Percentiles rank a stretch among this genome's conserved stretches.
These are phyloP conservation scores for Hypoxylon perforatum DNA, from an alignment of 495 filamentous ascomycete genomes.

Conservation along the genomic window DNA sequence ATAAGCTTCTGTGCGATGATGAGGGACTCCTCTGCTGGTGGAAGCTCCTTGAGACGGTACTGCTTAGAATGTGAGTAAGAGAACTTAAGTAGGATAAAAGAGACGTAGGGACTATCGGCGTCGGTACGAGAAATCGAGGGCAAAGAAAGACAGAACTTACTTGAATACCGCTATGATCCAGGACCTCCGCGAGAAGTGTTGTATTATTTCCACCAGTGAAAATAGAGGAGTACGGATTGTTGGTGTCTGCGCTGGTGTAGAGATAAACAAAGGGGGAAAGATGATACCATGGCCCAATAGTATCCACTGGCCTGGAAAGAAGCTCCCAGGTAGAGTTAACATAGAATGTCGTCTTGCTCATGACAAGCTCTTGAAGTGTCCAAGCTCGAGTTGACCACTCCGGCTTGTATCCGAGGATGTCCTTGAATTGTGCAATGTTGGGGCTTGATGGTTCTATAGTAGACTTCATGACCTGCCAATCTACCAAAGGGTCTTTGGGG, in stretches of 20 bases:
- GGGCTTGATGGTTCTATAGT: conserved; percentile 1
- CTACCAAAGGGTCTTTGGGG: conserved; percentile 26
- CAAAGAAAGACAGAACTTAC: conserved; percentile 6
- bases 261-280: conserved; percentile 50
- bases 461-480: conserved; percentile 16
- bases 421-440: conserved; percentile 38
- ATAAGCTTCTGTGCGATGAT: conserved; percentile 44
- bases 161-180: conserved; percentile 12
- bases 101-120: not conserved
- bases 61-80: conserved; percentile 1
- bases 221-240: conserved; percentile 27
- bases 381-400: conserved; percentile 58
- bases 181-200: not conserved
- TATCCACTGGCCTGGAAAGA: conserved; percentile 51
- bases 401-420: conserved; percentile 34
- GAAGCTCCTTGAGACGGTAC: conserved; percentile 1
- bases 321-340: conserved; percentile 53
- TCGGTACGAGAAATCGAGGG: not conserved
- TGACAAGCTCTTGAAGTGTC: conserved; percentile 62
- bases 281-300: conserved; percentile 54
- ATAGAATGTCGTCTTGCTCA: conserved; percentile 60
- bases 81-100: not conserved
- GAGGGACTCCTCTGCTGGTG: not conserved
- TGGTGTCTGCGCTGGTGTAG: conserved; percentile 43
- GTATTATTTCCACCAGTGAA: not conserved